Conservation (phyloP, 2,329 filamentous ascomycete genomes). For the Penicillium sp. region DNA sequence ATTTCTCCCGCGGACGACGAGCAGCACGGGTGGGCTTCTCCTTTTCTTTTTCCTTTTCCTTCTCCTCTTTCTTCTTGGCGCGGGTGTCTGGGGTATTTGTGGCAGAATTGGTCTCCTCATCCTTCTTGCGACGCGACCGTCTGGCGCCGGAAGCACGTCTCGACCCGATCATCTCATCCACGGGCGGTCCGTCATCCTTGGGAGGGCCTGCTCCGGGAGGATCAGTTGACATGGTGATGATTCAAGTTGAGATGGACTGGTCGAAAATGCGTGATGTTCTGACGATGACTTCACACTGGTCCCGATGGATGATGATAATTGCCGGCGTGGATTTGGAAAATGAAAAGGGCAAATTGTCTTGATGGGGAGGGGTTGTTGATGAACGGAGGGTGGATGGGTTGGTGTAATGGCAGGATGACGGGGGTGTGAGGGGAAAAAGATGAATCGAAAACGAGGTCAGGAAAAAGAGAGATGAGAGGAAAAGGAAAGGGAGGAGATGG, state of each 20-base stretch:
- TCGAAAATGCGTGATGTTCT: conserved; percentile 1
- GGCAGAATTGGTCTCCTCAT: conserved; percentile 26
- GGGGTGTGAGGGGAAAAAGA: conserved; percentile 6
- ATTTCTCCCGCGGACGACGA: conserved; percentile 34
- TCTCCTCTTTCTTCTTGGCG: conserved; percentile 26
- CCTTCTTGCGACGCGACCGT: conserved; percentile 40
- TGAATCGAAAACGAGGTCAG: conserved; percentile 3
- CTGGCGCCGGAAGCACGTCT: conserved; percentile 28
- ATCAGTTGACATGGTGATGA: conserved; percentile 27
- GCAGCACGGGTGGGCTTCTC: conserved; percentile 22
- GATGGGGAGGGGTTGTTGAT: too few relatives aligned
- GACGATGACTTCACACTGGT: too few relatives aligned
- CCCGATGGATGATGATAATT: too few relatives aligned
- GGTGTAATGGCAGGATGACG: conserved; percentile 11
- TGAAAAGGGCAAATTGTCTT: not conserved
- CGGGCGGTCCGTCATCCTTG: conserved; percentile 24
- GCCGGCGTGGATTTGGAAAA: not conserved
- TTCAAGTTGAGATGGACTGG: conserved; percentile 13
- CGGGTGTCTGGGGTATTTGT: conserved; percentile 21
- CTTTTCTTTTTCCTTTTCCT: conserved; percentile 18
- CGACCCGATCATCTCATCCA: conserved; percentile 17
- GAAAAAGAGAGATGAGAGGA: conserved; percentile 1
- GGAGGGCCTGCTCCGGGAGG: conserved; percentile 19
- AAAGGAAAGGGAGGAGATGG: conserved; percentile 8
- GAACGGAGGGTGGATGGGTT: not conserved